Base-by-base conservation (phyloP, 2,329 filamentous ascomycete genomes). In the Aureobasidium pullulans region DNA sequence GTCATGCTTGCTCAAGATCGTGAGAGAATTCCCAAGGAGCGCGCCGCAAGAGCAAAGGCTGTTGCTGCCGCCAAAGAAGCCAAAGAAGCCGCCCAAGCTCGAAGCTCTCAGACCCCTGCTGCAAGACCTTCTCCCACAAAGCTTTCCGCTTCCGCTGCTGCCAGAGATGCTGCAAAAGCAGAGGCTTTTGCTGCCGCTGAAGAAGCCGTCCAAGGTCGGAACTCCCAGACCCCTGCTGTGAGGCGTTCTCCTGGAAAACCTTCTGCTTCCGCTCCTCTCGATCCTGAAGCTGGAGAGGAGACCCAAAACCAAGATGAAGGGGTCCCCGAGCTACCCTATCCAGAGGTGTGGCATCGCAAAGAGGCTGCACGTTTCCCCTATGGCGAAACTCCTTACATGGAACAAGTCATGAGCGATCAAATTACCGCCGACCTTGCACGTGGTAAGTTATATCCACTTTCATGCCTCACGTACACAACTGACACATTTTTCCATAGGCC, bases 351-450 rank as follows among this genome's bases (percentile, higher is more conserved):
- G 68, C 65, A 70, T 50, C 62, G 67, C 16, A 62, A 64, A 29
- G 68, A 69, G 64, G 65, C 67, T 31, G 61, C 64, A 3, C 63
- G 59, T 50, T 70, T 71, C 54, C 64, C 66, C 6, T 70, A 70
- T 31, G 68, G 68, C 31, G 69, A 71, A 60, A 71, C 68, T 42
- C 65, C 66, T 34, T 64, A 63, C 37, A 67, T 68, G 64, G 64
- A 67, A 61, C 48, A 62, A 46, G 53, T 62, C 23, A 59, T 65
- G 42, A 68, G 68, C 43, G 59, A 62, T 43, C 63, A 68, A 61
- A 69, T 71, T 40, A 63, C 64, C 29, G 60, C 60, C 23, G 69
- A 71, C 62, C 58, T 71, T 9, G 52, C 60, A 15, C 63, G 65
- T 42, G 60, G 68, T 68, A 59, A 65, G 66, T 63, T 8, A 37